Base-by-base conservation (phyloP, 768 basidiomycete species). In the Tremella mesenterica region DNA sequence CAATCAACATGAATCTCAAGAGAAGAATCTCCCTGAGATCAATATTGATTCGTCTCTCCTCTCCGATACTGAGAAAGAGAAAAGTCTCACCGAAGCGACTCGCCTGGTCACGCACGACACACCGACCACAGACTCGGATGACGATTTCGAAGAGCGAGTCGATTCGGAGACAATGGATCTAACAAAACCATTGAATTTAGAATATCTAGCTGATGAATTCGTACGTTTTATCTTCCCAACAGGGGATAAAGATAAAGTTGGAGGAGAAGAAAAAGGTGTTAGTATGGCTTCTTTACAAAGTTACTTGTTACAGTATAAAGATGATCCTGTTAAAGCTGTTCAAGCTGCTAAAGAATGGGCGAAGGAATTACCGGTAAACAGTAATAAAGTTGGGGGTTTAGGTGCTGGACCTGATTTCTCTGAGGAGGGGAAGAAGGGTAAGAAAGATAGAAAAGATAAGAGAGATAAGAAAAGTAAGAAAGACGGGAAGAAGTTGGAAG, bases 281-380 rank as follows among this genome's bases (percentile, higher is more conserved):
- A 53, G 54, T 64, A 87, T 91, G 72, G 90, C 90, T 20, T 84
- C 86, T 54, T 76, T 95, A 53, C 91, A 93, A 75, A 89, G 87
- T 5, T 86, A 81, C 67, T 71, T 88, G 50, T 83, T 88, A 81
- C 73, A 75, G 21, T 79, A 84, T 75, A 86, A 86, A 23, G 29
- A 48, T n/a, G 29, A 48, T 23, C 47, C 47, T 10, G 10, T 29
- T 13, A 31, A 29, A 20, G 47, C 47, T 16, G 47, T 30, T 10
- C 29, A 48, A 31, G 12, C 29, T 27, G 47, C 47, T 7, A 16
- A 12, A 14, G 14, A 18, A 4, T 48, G 47, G 47, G n/a, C 29
- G 9, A 31, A 16, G 14, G 29, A 31, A 10, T 31, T 48, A n/a
- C 23, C 29, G 29, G n/a, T 31, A 12, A 29, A 8, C 41, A 43